These are phyloP conservation scores for Penicillium sumatraense DNA, from an alignment of 2,329 filamentous ascomycete genomes.

Conservation along the genomic window DNA sequence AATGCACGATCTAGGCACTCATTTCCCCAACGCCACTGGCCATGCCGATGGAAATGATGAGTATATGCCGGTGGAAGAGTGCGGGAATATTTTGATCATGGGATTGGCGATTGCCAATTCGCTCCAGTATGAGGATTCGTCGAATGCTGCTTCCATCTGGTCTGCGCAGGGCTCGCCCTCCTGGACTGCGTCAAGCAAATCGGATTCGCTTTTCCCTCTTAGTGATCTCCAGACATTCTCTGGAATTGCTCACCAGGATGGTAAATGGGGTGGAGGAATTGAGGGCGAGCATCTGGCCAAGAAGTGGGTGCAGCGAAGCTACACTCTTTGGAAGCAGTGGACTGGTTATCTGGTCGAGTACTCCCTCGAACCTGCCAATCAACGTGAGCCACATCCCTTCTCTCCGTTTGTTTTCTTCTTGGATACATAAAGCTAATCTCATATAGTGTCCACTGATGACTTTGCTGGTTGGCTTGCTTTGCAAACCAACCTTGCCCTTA, in stretches of 20 bases:
- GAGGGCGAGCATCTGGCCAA: constrained; percentile 62
- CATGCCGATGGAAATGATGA: constrained; percentile 59
- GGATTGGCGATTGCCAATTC: constrained; percentile 77
- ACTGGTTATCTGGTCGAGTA: constrained; percentile 77
- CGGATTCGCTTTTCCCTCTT: constrained; percentile 52
- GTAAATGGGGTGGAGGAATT: constrained; percentile 60
- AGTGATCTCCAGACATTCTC: constrained; percentile 53
- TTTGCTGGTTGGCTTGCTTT: constrained; percentile 79
- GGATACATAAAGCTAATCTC: constrained; percentile 4
- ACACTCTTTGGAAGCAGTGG: constrained; percentile 76
- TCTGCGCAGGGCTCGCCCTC: constrained; percentile 47
- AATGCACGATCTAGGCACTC: constrained; percentile 59
- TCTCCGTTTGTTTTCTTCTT: background rate
- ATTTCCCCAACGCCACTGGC: constrained; percentile 61
- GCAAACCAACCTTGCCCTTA: constrained; percentile 81
- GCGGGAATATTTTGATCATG: constrained; percentile 79
- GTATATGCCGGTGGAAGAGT: constrained; percentile 64
- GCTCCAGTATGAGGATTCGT: constrained; percentile 64
- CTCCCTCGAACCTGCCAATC: constrained; percentile 73
- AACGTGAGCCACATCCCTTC: constrained; percentile 59
- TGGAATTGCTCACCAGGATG: constrained; percentile 64
- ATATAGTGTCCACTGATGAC: constrained; percentile 74
- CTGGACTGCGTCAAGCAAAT: constrained; percentile 24
- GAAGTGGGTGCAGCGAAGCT: constrained; percentile 71
- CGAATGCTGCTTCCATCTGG: constrained; percentile 63